Percentiles rank a stretch among this genome's conserved stretches.
These are phyloP conservation scores for Rhizopogon vesiculosus DNA, from an alignment of 768 basidiomycete genomes.

Conservation along the genomic window DNA sequence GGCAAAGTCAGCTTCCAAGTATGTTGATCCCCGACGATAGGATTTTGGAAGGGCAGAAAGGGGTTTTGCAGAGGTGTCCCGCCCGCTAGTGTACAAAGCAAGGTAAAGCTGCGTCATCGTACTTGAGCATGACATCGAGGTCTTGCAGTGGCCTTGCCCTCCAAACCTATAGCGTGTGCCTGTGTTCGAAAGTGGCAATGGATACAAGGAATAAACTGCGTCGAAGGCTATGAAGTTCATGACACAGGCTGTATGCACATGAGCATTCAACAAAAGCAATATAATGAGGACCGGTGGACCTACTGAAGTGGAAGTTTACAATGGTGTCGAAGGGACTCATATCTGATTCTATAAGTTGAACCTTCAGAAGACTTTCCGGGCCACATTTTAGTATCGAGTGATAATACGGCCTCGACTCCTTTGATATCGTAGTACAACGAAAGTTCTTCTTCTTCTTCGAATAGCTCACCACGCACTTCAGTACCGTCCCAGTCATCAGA, in stretches of 20 bases:
- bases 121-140: slow-evolving; percentile 22
- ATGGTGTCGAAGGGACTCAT: slow-evolving; percentile 31
- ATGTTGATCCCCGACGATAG: slow-evolving; percentile 22
- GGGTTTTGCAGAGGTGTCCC: not conserved
- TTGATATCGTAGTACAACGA: not conserved
- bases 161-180: slow-evolving; percentile 18
- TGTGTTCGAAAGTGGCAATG: slow-evolving; percentile 31
- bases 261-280: not conserved
- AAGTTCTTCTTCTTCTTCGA: slow-evolving; percentile 12
- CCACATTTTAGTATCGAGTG: slow-evolving; percentile 10
- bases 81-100: slow-evolving; percentile 15
- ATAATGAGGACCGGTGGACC: slow-evolving; percentile 6
- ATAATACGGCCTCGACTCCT: slow-evolving; percentile 11
- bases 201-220: slow-evolving; percentile 34
- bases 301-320: slow-evolving; percentile 41
- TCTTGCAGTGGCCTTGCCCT: slow-evolving; percentile 4
- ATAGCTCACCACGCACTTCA: not conserved
- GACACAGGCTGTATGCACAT: slow-evolving; percentile 27
- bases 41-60: slow-evolving; percentile 10
- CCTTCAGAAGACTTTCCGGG: slow-evolving; percentile 15
- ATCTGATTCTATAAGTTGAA: slow-evolving; percentile 35
- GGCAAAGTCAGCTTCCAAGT: slow-evolving; percentile 24
- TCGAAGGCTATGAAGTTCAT: slow-evolving; percentile 39
- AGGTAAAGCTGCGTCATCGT: slow-evolving; percentile 26
- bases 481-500: slow-evolving; percentile 7